These are phyloP conservation scores for Abortiporus biennis DNA, from an alignment of 1,284 basidiomycete species.

Conservation along the genomic window DNA sequence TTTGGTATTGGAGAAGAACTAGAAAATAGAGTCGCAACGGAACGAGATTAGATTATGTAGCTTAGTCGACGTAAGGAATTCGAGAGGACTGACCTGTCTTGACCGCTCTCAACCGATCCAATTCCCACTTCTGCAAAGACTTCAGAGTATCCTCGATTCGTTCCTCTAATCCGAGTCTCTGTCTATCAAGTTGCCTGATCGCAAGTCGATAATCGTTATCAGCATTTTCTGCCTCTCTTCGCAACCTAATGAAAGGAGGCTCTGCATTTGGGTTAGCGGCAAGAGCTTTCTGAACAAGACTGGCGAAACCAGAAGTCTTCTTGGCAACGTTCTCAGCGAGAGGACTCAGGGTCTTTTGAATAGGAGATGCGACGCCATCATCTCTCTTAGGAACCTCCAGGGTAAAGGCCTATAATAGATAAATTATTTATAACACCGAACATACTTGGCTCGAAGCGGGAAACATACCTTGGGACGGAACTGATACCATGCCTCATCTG, in stretches of 20 bases:
- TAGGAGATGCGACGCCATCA: conserved; percentile 22
- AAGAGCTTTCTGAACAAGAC: conserved; percentile 69
- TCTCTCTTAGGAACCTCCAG: conserved; percentile 36
- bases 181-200: conserved; percentile 73
- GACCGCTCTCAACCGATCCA: conserved; percentile 74
- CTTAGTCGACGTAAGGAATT: neutral
- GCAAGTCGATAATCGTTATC: conserved; percentile 72
- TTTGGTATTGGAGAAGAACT: conserved; percentile 83
- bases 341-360: conserved; percentile 35
- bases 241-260: conserved; percentile 61
- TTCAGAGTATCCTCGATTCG: conserved; percentile 79
- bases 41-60: conserved; percentile 7
- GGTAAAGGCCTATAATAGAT: conserved; percentile 54
- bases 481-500: conserved; percentile 75
- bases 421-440: neutral
- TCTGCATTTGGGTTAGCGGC: conserved; percentile 44
- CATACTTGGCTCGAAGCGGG: conserved; percentile 1
- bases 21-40: conserved; percentile 3
- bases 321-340: conserved; percentile 56
- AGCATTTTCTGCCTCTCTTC: conserved; percentile 74
- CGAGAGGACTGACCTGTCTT: conserved; percentile 57
- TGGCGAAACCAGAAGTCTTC: conserved; percentile 62
- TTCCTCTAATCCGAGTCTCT: conserved; percentile 79
- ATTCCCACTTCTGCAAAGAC: conserved; percentile 78
- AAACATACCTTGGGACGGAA: conserved; percentile 64